Percentiles rank a stretch among this genome's conserved stretches.
phyloP scores from a whole-genome alignment of 2,329 filamentous ascomycete species.

The Fusarium verrucosum region DNA sequence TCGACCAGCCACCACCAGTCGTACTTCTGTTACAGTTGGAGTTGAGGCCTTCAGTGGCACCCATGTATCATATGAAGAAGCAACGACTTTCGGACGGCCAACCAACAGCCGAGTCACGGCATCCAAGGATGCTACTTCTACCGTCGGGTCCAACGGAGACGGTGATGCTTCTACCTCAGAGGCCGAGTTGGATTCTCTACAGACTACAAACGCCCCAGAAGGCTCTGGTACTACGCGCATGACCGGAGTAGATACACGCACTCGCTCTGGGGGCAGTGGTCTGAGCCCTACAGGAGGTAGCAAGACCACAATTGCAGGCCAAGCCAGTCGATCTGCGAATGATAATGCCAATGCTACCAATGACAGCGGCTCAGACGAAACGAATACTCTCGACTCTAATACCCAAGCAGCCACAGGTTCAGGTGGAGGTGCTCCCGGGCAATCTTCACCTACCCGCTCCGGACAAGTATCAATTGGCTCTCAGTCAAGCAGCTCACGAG shows the following conservation, averaged over 20 bases:
- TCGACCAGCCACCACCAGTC: neutral
- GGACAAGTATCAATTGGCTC: neutral
- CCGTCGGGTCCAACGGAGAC: too few relatives aligned
- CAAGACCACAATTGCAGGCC: neutral
- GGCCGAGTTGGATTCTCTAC: rapidly evolving
- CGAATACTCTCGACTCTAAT: neutral
- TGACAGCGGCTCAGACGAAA: too few relatives aligned
- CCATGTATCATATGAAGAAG: rapidly evolving
- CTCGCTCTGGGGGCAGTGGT: neutral
- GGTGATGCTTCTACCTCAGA: neutral
- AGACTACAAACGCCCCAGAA: neutral
- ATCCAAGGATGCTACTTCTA: neutral
- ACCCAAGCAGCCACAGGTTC: neutral
- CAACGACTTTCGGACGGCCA: neutral
- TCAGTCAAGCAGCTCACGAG: neutral
- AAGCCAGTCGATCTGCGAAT: neutral
- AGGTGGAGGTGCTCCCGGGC: rapidly evolving
- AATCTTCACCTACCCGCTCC: neutral
- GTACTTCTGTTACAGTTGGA: neutral
- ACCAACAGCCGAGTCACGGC: neutral
- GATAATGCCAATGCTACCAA: too few relatives aligned
- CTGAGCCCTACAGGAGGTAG: neutral
- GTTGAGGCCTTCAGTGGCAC: neutral
- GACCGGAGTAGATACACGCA: neutral
- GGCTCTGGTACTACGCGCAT: neutral